Base-by-base conservation (phyloP, 2,329 filamentous ascomycete species). In the Fusarium buharicum region DNA sequence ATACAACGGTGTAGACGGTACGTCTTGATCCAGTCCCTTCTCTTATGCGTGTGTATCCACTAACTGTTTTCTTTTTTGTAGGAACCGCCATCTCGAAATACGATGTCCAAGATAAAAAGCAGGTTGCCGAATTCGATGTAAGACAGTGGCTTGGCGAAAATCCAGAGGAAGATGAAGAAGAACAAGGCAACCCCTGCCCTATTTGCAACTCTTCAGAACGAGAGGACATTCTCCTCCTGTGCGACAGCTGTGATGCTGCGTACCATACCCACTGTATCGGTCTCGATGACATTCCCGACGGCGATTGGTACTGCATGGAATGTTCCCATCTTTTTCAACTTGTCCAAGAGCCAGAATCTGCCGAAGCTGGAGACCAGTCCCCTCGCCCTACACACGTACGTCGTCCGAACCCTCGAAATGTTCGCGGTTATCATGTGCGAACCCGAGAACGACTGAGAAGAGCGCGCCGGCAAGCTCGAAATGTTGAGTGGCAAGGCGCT, bases 251-350 rank as follows among this genome's bases (percentile, higher is more conserved):
- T 79, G 90, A 96, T 80, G 88, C 89, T 30, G 86, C 91, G 38
- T 97, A 94, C 70, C 95, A 99, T 76, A 93, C 93, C 43, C 91
- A 96, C 75, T 99, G 95, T 76, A 86, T 96, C 59, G 93, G 91
- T 30, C 84, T 97, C 45, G 89, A 93, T 58, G 79, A 82, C 49
- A 86, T 96, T 52, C 93, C 93, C 18, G 78, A 83, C 27, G 91
- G 90, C 24, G 82, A 88, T 64, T 99, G 94, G 93, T 97, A 94
- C 75, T 99, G 95, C 79, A 88, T 95, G 76, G 87, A 90, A 69
- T 99, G 95, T 76, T 75, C 81, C 60, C 82, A 85, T 60, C 73
- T 83, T 20, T 78, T 84, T 43, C 69, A 75, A 17, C 69, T 75
- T 18, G 62, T 67, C 3, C 69, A 75, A 8, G 72, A 76, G n/a